These are phyloP conservation scores for Trichoderma reesei DNA, from an alignment of 495 filamentous ascomycete genomes.

Conservation along the genomic window DNA sequence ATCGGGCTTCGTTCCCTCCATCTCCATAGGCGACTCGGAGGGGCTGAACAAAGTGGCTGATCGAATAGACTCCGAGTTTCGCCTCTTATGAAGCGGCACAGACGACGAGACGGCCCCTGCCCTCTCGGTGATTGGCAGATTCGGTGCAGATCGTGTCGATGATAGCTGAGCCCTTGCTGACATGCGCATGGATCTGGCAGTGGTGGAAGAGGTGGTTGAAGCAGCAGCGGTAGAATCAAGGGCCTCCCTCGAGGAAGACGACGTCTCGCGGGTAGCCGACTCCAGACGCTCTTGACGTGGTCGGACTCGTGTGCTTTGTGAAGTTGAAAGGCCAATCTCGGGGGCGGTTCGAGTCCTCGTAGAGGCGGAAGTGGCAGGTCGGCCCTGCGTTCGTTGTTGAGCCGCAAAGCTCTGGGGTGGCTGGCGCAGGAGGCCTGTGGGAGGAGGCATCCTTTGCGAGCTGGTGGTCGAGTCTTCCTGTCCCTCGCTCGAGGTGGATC, in stretches of 20 bases:
- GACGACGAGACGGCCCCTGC: not conserved
- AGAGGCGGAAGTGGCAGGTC: conserved; percentile 21
- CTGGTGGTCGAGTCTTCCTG: conserved; percentile 9
- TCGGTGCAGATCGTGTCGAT: not conserved
- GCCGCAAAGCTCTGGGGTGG: conserved; percentile 49
- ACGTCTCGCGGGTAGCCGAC: not conserved
- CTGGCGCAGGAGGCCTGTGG: conserved; percentile 29
- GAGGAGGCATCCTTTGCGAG: not conserved
- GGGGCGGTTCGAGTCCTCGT: not conserved
- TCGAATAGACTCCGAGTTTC: not conserved
- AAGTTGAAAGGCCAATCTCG: not conserved
- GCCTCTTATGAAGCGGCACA: not conserved
- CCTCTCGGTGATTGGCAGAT: not conserved
- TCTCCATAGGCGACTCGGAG: conserved; percentile 35
- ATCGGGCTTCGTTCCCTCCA: conserved; percentile 43
- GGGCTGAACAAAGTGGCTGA: conserved; percentile 36
- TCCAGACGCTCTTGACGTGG: not conserved
- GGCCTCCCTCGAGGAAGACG: not conserved
- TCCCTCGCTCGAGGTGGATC: conserved; percentile 4
- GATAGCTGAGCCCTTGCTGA: not conserved
- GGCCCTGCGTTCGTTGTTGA: conserved; percentile 42
- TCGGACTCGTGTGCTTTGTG: not conserved
- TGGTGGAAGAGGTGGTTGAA: too few relatives aligned
- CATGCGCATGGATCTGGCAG: not conserved
- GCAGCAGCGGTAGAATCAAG: not conserved